Evolutionary conservation across 495 filamentous ascomycete genomes (phyloP).

Genomic region (Articulospora tetracladia): DNA sequence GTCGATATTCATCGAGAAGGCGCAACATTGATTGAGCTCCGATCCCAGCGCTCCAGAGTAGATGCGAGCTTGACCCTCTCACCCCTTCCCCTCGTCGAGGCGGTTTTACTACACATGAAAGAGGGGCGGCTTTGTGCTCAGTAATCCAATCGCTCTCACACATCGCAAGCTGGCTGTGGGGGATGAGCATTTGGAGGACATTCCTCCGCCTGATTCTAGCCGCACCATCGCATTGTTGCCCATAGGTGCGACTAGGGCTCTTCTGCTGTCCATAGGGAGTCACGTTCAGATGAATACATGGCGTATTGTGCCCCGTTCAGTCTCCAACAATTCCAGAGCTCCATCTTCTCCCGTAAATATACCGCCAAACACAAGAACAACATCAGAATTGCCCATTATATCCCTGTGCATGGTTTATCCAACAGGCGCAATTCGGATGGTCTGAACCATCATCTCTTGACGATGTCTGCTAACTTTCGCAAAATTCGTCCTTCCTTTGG

Average conservation of each 20-base stretch:
- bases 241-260: background rate
- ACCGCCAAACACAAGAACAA: conserved; percentile 2
- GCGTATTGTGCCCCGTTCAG: background rate
- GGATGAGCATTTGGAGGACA: background rate
- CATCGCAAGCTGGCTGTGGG: background rate
- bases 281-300: conserved; percentile 4
- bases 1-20: background rate
- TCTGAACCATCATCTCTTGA: background rate
- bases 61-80: background rate
- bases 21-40: background rate
- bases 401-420: background rate
- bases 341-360: background rate
- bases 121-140: background rate
- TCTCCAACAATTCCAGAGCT: conserved; percentile 6
- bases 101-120: background rate
- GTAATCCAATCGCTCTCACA: background rate
- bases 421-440: background rate
- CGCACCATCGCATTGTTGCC: background rate
- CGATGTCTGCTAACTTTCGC: conserved; percentile 21
- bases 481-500: conserved; percentile 21
- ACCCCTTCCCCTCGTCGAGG: too few species aligned
- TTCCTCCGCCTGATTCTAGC: background rate
- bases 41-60: background rate
- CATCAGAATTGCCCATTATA: background rate
- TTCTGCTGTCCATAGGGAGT: background rate